Conservation (phyloP, 352 stramenopile genomes). For the Thraustochytrium striatum region DNA sequence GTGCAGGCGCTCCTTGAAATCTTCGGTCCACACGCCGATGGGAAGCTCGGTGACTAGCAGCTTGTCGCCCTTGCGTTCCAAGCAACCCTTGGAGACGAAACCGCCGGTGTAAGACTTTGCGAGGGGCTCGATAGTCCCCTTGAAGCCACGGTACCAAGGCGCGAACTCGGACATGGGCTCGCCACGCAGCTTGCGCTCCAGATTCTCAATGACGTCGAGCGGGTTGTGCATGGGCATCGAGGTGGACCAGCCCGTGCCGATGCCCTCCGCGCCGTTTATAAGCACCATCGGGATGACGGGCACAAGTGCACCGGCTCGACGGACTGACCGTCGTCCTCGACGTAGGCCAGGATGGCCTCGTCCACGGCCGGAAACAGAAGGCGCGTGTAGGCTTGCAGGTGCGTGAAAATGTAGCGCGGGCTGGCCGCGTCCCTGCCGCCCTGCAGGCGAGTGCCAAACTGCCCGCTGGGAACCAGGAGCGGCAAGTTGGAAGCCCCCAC, state of each 20-base stretch:
- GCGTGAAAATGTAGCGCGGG: conserved; percentile 98
- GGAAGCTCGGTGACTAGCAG: conserved; percentile 85
- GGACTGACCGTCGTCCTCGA: conserved; percentile 93
- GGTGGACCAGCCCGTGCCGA: conserved; percentile 96
- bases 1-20: conserved; percentile 95
- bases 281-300: conserved; percentile 91
- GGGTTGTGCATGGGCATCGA: conserved; percentile 91
- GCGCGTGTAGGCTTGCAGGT: conserved; percentile 89
- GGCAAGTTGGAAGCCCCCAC: conserved; percentile 98
- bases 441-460: conserved; percentile 97
- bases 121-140: conserved; percentile 72
- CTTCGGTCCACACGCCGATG: conserved; percentile 93
- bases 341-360: conserved; percentile 89
- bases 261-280: conserved; percentile 96
- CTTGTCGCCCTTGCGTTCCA: neutral
- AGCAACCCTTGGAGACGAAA: neutral
- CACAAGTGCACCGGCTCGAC: conserved; percentile 96
- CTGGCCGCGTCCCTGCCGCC: conserved; percentile 93
- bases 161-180: conserved; percentile 69
- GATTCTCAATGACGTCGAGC: conserved; percentile 89
- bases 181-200: conserved; percentile 73
- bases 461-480: conserved; percentile 89
- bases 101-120: neutral
- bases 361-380: conserved; percentile 96
- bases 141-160: conserved; percentile 92